These are phyloP conservation scores for Rubia tinctorum DNA, from an alignment of 305 asterid genomes.

Conservation along the genomic window DNA sequence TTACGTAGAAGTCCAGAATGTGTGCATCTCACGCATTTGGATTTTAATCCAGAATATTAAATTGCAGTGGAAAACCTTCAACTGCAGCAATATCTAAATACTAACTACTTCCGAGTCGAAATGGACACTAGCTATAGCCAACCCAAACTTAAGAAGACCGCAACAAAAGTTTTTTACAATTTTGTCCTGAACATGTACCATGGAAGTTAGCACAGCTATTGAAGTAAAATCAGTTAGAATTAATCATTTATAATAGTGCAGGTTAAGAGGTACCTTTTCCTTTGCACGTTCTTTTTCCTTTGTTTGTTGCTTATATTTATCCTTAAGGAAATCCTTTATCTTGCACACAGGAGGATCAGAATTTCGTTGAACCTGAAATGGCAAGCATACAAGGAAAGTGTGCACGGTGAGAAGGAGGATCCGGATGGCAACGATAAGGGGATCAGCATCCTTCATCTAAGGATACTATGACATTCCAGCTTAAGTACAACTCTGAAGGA, in stretches of 20 bases:
- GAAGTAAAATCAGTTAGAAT: no score
- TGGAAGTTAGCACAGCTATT: no score
- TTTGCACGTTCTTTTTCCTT: conserved; percentile 71
- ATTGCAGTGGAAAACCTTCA: background rate
- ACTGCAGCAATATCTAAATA: no score
- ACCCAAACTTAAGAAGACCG: no score
- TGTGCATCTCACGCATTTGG: background rate
- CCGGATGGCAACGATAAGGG: background rate
- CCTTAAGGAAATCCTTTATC: conserved; percentile 60
- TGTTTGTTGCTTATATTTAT: conserved; percentile 47
- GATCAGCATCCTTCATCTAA: no score
- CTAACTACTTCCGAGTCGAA: no score
- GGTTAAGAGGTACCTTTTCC: conserved; percentile 44
- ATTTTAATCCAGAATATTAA: background rate
- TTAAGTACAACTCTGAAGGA: background rate
- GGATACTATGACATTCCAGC: background rate
- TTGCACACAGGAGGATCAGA: conserved; percentile 82
- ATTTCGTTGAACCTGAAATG: conserved; percentile 55
- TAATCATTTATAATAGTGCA: background rate
- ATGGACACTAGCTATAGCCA: no score
- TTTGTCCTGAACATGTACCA: no score
- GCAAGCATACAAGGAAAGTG: background rate
- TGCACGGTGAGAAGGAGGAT: background rate
- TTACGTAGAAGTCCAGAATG: background rate
- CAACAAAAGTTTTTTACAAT: no score